Evolutionary conservation across 1,284 basidiomycete genomes (phyloP), one percentile per base, ranked within the genome.

Genomic region (Tranzscheliella williamsii): DNA sequence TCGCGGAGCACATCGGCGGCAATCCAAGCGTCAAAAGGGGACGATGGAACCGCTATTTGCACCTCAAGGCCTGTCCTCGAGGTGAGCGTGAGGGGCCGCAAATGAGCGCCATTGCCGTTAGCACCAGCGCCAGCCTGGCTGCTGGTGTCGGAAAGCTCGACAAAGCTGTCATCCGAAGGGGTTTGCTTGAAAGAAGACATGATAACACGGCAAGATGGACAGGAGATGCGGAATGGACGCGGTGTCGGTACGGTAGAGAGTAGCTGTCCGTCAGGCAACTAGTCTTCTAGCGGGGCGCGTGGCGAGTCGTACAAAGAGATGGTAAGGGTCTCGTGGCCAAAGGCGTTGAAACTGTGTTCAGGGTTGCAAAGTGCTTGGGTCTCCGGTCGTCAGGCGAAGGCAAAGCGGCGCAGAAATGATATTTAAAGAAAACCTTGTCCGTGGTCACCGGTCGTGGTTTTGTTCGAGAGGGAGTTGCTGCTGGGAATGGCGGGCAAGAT

Each of bases 1-100:
- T 72, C 70, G 32, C 68, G 51, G n/a, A 71, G 51, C 8, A 70
- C 65, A 16, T 71, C 64, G 33, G 65, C 68, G 9, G 55, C 60
- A 35, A 72, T 67, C 70, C 70, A 72, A n/a, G 68, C 65, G 32
- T 68, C 68, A 42, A 66, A 69, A 21, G 70, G 70, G 41, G 58
- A 46, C 24, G 63, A 42, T 29, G 70, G 61, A 4, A 72, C 58
- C 27, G 70, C 62, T 30, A 72, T 60, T 37, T 60, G 58, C 13
- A 72, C 65, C 49, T 68, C 60, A 41, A 57, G 17, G 20, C 50
- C 47, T 18, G 54, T 27, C 17, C 42, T 31, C 27, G 54, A 57
- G 16, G 52, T 48, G 43, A 63, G 30, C 34, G 60, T 57, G 39
- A 63, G 41, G 33, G 60, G 38, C 11, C 60, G 60, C 20, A 63